Percentiles rank a stretch among this genome's conserved stretches.
These are phyloP conservation scores for Asparagopsis taxiformis DNA, from an alignment of 31 red algal genomes.

Conservation along the genomic window DNA sequence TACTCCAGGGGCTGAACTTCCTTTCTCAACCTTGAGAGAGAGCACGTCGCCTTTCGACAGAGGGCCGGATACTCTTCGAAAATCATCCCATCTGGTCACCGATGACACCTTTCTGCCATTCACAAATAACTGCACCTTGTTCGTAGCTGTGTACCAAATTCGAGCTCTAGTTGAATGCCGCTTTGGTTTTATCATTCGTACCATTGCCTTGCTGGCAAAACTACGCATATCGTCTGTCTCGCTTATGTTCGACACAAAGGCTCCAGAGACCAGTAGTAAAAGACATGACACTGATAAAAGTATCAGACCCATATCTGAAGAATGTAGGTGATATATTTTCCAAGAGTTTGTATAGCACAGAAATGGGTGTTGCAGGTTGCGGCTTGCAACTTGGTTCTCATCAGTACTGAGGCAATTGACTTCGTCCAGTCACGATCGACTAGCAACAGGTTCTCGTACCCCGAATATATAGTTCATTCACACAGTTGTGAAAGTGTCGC, in stretches of 20 bases:
- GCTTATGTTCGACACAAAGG: not conserved
- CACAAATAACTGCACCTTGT: not conserved
- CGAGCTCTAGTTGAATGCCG: not conserved
- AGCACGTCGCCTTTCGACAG: not conserved
- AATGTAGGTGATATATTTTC: too few relatives aligned
- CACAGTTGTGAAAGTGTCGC: too few relatives aligned
- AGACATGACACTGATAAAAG: not conserved
- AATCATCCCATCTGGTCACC: not conserved
- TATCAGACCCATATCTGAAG: not conserved
- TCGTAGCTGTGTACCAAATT: not conserved
- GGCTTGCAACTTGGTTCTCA: too few relatives aligned
- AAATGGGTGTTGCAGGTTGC: too few relatives aligned
- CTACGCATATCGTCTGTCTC: not conserved
- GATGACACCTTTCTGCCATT: not conserved
- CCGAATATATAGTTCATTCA: too few relatives aligned
- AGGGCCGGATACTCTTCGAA: not conserved
- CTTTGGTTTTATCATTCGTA: not conserved
- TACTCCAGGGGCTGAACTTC: not conserved
- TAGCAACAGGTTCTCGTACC: too few relatives aligned
- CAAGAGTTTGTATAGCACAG: too few relatives aligned
- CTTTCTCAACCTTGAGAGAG: not conserved
- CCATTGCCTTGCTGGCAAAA: not conserved
- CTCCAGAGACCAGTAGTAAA: not conserved
- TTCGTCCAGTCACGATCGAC: too few relatives aligned
- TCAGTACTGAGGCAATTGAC: too few relatives aligned